Base-by-base conservation (phyloP, 495 filamentous ascomycete genomes). In the Talaromyces adpressus region DNA sequence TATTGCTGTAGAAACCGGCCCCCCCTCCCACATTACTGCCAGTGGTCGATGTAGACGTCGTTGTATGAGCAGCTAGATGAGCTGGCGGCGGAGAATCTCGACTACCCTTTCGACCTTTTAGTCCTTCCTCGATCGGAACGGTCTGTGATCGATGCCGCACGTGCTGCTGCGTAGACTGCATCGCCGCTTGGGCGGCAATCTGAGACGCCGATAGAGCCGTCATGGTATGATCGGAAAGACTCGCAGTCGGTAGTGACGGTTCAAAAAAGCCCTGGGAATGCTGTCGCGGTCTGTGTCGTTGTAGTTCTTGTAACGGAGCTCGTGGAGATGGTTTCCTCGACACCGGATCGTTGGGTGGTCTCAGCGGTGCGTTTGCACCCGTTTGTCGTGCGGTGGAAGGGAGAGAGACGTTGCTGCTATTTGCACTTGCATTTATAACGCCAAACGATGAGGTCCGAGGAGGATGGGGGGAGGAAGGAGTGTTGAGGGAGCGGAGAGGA, bases 191-290 rank as follows among this genome's bases (percentile, higher is more conserved):
- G 25, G 92, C 93, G 20, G 93, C 93, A 67, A 96, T 96, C 70
- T 91, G 86, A 64, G 91, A 93, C 7, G 92, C 90, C 3, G 87
- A 86, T 52, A 91, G 76, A 54, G 80, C 80, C 59, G 74, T 60
- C 70, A 72, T 66, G 70, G 63, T 54, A 69, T 79, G 74, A 79
- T 75, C 71, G 79, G 81, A 27, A 66, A 79, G 68, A 74, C 79
- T 82, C 69, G 84, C 84, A 70, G 91, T 90, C 2, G 91, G 90
- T 34, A 96, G 76, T 30, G 87, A 87, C 5, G 93, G 90, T 73
- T 97, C 92, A 68, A 96, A 97, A 76, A 91, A 87, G 62, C 93
- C 93, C 67, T 93, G 91, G 22, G 88, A 93, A 67, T 92, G 87
- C 70, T 89, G 85, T 64, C 86, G 77, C 14, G 76, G 75, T 20